These are phyloP conservation scores for Aspergillus latus DNA, from an alignment of 2,329 filamentous ascomycete genomes.

Conservation along the genomic window DNA sequence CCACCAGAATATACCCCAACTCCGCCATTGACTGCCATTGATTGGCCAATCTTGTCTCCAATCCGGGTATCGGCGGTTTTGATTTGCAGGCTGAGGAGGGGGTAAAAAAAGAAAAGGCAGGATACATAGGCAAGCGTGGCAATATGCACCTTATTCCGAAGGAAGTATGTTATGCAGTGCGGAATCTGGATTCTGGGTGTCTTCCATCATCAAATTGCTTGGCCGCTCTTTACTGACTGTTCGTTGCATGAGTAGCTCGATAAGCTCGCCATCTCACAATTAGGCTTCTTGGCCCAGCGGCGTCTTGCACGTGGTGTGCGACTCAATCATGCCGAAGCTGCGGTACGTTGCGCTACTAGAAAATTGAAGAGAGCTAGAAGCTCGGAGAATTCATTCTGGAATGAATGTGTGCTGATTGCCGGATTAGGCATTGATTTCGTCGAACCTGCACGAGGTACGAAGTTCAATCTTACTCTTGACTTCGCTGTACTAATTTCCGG, in stretches of 20 bases:
- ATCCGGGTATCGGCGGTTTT: conserved; percentile 9
- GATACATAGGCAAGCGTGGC: background rate
- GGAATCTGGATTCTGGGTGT: conserved; percentile 5
- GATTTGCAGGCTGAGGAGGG: conserved; percentile 19
- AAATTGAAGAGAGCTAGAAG: background rate
- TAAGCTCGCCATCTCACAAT: conserved; percentile 90
- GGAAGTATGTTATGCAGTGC: conserved; percentile 35
- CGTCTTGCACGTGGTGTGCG: conserved; percentile 83
- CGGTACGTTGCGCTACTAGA: conserved; percentile 50
- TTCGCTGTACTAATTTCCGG: conserved; percentile 4
- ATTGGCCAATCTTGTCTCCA: conserved; percentile 15
- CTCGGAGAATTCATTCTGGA: background rate
- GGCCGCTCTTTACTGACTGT: background rate
- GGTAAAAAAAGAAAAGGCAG: conserved; percentile 1
- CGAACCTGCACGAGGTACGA: conserved; percentile 77
- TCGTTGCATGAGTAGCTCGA: conserved; percentile 64
- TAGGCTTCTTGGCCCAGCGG: conserved; percentile 82
- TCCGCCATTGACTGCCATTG: conserved; percentile 1
- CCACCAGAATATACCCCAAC: background rate
- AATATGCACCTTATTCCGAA: conserved; percentile 50
- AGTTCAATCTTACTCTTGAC: background rate
- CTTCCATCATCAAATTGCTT: background rate
- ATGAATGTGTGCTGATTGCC: conserved; percentile 11
- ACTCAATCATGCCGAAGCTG: conserved; percentile 87
- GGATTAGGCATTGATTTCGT: conserved; percentile 62